These are phyloP conservation scores for Nadsonia fulvescens DNA, from an alignment of 805 yeast species.

Conservation along the genomic window DNA sequence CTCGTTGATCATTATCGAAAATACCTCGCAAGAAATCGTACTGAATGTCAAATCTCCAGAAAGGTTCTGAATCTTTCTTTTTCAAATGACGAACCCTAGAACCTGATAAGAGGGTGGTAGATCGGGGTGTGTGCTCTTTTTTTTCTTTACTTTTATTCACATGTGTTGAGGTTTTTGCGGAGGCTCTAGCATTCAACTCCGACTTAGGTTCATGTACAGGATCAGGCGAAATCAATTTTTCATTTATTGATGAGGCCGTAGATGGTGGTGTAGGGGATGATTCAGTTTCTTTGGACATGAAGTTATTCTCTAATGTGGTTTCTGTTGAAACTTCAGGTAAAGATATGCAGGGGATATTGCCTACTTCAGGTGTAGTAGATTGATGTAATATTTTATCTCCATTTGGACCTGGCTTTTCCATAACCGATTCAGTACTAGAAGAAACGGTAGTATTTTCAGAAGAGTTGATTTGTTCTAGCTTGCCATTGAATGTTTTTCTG, in stretches of 20 bases:
- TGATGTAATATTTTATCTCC: no score
- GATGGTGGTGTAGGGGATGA: no score
- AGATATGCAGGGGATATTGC: no score
- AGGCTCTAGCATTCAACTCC: neutral
- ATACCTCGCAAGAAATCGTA: constrained; percentile 52
- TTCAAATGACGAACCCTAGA: constrained; percentile 33
- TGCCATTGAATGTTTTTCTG: no score
- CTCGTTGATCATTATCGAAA: constrained; percentile 42
- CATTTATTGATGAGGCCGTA: neutral
- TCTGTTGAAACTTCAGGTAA: no score
- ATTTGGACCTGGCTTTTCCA: no score
- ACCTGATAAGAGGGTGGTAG: constrained; percentile 11
- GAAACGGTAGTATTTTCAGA: no score
- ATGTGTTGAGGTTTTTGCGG: constrained; percentile 5
- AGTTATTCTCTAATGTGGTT: no score
- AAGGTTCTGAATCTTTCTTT: constrained; percentile 82
- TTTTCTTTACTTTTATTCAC: constrained; percentile 2
- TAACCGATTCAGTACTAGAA: no score
- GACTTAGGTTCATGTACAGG: neutral
- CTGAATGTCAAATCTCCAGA: constrained; percentile 78
- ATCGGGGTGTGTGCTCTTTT: constrained; percentile 4
- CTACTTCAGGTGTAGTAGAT: no score
- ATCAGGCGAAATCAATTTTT: neutral
- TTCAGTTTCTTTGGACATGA: no score
- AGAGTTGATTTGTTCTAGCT: no score